phyloP scores from a whole-genome alignment of 371 early-diverging fungal genomes.

The Thermomucor indicae-seudaticae region DNA sequence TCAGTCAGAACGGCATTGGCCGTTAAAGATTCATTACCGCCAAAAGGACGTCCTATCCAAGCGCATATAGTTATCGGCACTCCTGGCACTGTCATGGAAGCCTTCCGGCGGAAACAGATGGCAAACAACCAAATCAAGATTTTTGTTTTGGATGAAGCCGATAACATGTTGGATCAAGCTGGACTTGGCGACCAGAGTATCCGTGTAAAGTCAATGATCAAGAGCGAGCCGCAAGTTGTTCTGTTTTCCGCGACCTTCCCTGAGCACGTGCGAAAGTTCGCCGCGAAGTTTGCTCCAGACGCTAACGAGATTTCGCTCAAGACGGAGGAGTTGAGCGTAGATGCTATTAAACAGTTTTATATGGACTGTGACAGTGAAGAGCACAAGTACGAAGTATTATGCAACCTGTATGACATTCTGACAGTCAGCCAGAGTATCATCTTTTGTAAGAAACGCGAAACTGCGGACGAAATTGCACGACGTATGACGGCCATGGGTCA shows the following conservation, averaged over 20 bases:
- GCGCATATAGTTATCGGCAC: conserved; percentile 93
- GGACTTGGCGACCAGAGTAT: conserved; percentile 86
- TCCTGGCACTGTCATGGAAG: conserved; percentile 89
- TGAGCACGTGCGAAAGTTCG: conserved; percentile 74
- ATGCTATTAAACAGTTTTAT: conserved; percentile 96
- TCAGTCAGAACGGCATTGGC: conserved; percentile 70
- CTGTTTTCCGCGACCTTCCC: conserved; percentile 99
- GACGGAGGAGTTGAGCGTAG: conserved; percentile 90
- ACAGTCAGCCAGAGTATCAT: conserved; percentile 98
- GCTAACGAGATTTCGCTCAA: conserved; percentile 86
- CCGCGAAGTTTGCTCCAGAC: conserved; percentile 74
- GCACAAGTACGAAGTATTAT: conserved; percentile 84
- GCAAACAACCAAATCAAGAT: conserved; percentile 57
- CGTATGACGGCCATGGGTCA: conserved; percentile 85
- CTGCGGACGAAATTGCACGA: conserved; percentile 77
- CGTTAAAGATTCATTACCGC: conserved; percentile 64
- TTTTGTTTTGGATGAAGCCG: conserved; percentile 93
- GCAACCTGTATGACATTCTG: conserved; percentile 83
- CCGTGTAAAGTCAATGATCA: conserved; percentile 70
- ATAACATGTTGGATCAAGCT: conserved; percentile 90
- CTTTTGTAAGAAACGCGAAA: conserved; percentile 79
- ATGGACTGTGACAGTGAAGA: conserved; percentile 83
- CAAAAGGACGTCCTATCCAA: conserved; percentile 30
- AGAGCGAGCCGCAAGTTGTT: conserved; percentile 72
- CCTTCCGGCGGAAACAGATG: conserved; percentile 61